Evolutionary conservation across 768 basidiomycete genomes (phyloP).

Genomic region (Crassisporium funariophilum): DNA sequence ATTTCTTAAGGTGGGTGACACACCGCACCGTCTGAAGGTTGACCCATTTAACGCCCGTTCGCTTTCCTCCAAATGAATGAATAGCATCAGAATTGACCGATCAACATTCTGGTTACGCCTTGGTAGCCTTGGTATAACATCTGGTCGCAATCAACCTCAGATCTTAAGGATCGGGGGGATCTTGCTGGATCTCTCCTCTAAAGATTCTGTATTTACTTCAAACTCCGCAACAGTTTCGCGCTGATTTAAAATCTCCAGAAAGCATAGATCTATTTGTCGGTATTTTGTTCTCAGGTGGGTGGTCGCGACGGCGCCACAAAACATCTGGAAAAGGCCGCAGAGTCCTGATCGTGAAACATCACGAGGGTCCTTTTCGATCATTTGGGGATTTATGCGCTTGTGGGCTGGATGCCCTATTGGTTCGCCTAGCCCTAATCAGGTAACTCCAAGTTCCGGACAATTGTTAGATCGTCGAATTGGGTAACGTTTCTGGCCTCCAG

Average conservation of each 20-base stretch:
- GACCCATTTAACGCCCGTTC: no score
- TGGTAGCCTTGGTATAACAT: constrained; percentile 9
- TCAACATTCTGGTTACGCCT: constrained; percentile 13
- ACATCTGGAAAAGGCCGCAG: constrained; percentile 34
- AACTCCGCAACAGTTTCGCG: constrained; percentile 27
- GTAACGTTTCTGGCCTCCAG: constrained; percentile 41
- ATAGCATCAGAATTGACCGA: constrained; percentile 13
- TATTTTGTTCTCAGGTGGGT: constrained; percentile 20
- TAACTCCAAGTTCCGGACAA: constrained; percentile 49
- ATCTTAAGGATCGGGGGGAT: constrained; percentile 13
- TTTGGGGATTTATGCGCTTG: constrained; percentile 40
- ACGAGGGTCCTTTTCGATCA: constrained; percentile 30
- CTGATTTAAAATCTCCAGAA: constrained; percentile 30
- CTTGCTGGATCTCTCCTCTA: no score
- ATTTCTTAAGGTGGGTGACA: no score
- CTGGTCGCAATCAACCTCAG: constrained; percentile 9
- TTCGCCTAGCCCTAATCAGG: constrained; percentile 54
- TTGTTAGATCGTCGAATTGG: constrained; percentile 39
- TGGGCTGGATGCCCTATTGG: constrained; percentile 35
- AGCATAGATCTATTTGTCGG: constrained; percentile 20
- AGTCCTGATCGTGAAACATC: constrained; percentile 40
- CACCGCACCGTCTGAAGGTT: no score
- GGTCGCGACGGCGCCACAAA: constrained; percentile 30
- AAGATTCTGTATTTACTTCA: no score
- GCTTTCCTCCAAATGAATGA: no score